These are phyloP conservation scores for Crucibulum laeve DNA, from an alignment of 768 basidiomycete genomes.

Conservation along the genomic window DNA sequence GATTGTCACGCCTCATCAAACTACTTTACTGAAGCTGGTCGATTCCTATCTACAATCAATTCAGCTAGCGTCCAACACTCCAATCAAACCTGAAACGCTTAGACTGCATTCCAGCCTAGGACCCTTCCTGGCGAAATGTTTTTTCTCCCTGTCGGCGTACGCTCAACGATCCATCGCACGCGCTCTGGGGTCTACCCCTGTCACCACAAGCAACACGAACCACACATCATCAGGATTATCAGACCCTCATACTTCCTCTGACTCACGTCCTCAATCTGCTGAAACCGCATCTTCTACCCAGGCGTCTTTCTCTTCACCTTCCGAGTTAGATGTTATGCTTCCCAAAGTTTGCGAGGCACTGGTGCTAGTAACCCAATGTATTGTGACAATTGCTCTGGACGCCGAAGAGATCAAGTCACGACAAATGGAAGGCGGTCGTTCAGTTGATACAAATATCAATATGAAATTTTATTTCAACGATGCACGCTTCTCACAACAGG, in stretches of 20 bases:
- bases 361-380: constrained; percentile 73
- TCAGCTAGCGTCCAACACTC: constrained; percentile 23
- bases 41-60: constrained; percentile 77
- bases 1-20: constrained; percentile 80
- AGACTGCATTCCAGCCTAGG: constrained; percentile 39
- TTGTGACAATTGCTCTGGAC: constrained; percentile 59
- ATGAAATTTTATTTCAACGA: constrained; percentile 41
- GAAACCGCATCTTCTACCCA: background rate
- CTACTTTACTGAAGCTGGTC: constrained; percentile 79
- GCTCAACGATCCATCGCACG: constrained; percentile 47
- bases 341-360: constrained; percentile 80
- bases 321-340: constrained; percentile 61
- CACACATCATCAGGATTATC: background rate
- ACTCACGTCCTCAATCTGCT: constrained; percentile 3
- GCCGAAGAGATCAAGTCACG: constrained; percentile 34
- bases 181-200: constrained; percentile 29
- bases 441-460: constrained; percentile 17
- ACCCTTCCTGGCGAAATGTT: constrained; percentile 57
- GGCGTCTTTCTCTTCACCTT: constrained; percentile 11
- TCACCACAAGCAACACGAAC: constrained; percentile 8
- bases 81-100: constrained; percentile 24
- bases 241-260: background rate
- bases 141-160: constrained; percentile 60
- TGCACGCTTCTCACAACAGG: constrained; percentile 34
- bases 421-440: constrained; percentile 11